A percentile compares a stretch with the other conserved stretches of the same genome.
phyloP scores from a whole-genome alignment of 108 stramenopile genomes.

The Nitzschia putrida region DNA sequence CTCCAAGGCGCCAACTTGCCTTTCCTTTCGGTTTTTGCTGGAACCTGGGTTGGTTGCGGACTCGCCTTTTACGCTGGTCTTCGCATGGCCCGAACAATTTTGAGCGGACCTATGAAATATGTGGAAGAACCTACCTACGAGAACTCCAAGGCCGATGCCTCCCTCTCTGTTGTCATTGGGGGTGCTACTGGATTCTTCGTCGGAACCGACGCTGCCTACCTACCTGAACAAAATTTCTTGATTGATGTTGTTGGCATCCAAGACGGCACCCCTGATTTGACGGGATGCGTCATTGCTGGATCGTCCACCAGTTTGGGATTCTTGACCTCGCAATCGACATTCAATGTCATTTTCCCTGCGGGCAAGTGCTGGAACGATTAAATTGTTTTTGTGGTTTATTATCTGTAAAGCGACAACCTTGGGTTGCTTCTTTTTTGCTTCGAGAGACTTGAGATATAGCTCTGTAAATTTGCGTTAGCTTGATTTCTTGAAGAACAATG shows the following conservation, averaged over 20 bases:
- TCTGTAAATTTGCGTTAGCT: no score
- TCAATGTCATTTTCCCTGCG: conserved; percentile 66
- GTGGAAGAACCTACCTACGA: conserved; percentile 70
- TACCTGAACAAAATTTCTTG: conserved; percentile 83
- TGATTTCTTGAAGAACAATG: no score
- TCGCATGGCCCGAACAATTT: conserved; percentile 57
- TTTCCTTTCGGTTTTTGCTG: conserved; percentile 66
- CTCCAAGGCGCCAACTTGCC: conserved; percentile 71
- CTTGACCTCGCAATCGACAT: conserved; percentile 52
- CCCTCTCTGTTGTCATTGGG: conserved; percentile 68
- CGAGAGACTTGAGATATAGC: no score
- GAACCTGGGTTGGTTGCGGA: conserved; percentile 82
- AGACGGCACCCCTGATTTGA: conserved; percentile 55
- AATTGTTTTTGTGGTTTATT: neutral
- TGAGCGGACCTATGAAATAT: conserved; percentile 47
- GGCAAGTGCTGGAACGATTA: conserved; percentile 83
- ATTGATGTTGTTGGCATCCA: conserved; percentile 71
- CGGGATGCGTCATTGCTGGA: conserved; percentile 78
- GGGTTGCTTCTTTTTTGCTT: no score
- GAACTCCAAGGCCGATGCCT: conserved; percentile 65
- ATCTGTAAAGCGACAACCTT: no score
- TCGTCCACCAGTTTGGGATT: conserved; percentile 74
- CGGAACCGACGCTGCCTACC: conserved; percentile 81
- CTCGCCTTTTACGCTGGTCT: conserved; percentile 78
- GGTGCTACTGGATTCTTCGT: conserved; percentile 87